Conservation (phyloP, 169 alveolate genomes). For the Plasmodium gallinaceum region DNA sequence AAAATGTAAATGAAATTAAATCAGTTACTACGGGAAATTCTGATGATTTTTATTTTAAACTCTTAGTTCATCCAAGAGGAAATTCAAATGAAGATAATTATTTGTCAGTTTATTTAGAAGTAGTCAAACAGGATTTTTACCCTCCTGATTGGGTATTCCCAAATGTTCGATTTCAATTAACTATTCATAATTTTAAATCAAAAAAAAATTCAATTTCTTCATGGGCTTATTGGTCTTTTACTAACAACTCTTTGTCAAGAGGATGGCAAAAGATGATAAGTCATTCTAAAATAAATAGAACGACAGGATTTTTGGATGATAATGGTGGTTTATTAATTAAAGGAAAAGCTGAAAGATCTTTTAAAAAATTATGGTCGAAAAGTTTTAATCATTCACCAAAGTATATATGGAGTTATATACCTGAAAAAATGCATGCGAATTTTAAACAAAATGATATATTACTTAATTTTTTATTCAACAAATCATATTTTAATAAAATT, state of each 20-base stretch:
- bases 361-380: constrained; percentile 90
- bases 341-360: constrained; percentile 94
- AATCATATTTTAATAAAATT: constrained; percentile 14
- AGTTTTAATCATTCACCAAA: constrained; percentile 88
- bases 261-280: constrained; percentile 95
- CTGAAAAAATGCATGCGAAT: constrained; percentile 44
- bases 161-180: constrained; percentile 92
- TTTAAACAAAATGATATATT: constrained; percentile 29
- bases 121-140: constrained; percentile 91
- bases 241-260: constrained; percentile 91
- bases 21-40: constrained; percentile 92
- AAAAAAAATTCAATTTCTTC: constrained; percentile 92
- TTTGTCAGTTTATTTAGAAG: constrained; percentile 92
- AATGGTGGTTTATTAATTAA: constrained; percentile 91
- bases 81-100: constrained; percentile 92
- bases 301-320: constrained; percentile 92
- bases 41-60: constrained; percentile 90
- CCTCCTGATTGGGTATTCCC: constrained; percentile 95
- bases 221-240: constrained; percentile 95
- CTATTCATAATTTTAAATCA: constrained; percentile 91
- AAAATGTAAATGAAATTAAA: constrained; percentile 92
- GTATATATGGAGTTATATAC: constrained; percentile 87
- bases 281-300: constrained; percentile 90
- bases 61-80: constrained; percentile 93
- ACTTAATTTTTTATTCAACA: constrained; percentile 48